These are phyloP conservation scores for Knoxia roxburghii DNA, from an alignment of 257 asterid species.

Conservation along the genomic window DNA sequence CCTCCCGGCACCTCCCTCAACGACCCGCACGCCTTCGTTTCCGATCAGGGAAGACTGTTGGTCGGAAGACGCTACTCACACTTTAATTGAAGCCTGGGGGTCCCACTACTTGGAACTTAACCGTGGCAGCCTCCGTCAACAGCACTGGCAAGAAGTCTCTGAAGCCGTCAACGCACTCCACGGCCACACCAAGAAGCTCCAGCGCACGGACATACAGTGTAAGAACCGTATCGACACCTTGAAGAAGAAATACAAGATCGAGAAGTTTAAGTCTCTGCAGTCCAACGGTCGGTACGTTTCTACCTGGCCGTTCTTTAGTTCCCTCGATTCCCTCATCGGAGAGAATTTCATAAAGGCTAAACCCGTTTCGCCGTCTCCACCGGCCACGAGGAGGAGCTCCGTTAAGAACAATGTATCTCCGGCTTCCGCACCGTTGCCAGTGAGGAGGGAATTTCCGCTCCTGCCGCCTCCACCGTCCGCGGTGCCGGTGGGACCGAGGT, in stretches of 20 bases:
- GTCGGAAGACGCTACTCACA: conserved; percentile 83
- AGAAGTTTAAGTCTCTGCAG: conserved; percentile 51
- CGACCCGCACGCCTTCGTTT: conserved; percentile 31
- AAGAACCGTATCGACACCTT: conserved; percentile 91
- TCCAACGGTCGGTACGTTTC: conserved; percentile 53
- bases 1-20: conserved; percentile 6
- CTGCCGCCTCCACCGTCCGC: conserved; percentile 44
- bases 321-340: conserved; percentile 69
- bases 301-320: conserved; percentile 69
- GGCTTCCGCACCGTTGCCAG: conserved; percentile 16
- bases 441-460: conserved; percentile 12
- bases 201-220: conserved; percentile 86
- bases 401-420: conserved; percentile 12
- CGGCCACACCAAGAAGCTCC: conserved; percentile 54
- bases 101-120: conserved; percentile 60
- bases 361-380: conserved; percentile 33
- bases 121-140: conserved; percentile 83
- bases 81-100: conserved; percentile 87
- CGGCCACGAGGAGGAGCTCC: conserved; percentile 13
- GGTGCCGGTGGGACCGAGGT: conserved; percentile 80
- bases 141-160: conserved; percentile 90
- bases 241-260: conserved; percentile 83
- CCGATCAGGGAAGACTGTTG: conserved; percentile 84
- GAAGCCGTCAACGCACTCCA: conserved; percentile 83
- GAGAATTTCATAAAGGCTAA: conserved; percentile 29